These are phyloP conservation scores for Phytopythium montanum DNA, from an alignment of 352 stramenopile species.

Conservation along the genomic window DNA sequence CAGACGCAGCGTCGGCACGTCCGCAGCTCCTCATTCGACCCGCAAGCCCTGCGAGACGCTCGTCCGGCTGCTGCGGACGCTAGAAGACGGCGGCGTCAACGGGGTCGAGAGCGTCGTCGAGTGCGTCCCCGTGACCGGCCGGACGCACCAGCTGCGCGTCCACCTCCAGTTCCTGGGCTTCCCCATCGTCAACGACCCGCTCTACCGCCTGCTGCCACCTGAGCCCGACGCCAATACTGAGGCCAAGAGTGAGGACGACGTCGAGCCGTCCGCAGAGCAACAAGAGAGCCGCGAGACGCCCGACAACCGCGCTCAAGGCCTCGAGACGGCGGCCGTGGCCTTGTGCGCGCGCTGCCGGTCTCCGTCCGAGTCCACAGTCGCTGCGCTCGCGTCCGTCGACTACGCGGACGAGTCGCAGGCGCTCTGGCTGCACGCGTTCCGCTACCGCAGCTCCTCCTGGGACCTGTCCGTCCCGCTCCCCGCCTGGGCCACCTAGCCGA, in stretches of 20 bases:
- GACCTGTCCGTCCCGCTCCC: slow-evolving; percentile 40
- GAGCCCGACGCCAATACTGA: no score
- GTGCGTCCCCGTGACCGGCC: slow-evolving; percentile 87
- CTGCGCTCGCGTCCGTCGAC: neutral
- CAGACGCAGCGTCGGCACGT: slow-evolving; percentile 12
- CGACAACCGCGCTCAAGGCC: neutral
- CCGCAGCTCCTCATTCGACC: slow-evolving; percentile 3
- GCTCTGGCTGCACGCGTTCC: slow-evolving; percentile 56
- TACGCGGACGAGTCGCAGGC: slow-evolving; percentile 10
- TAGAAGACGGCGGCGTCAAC: slow-evolving; percentile 13
- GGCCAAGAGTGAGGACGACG: no score
- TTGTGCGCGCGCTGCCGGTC: slow-evolving; percentile 1
- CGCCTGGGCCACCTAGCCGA: slow-evolving; percentile 16
- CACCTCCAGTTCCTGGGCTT: slow-evolving; percentile 87
- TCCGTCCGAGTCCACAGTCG: slow-evolving; percentile 8
- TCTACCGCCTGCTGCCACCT: slow-evolving; percentile 43
- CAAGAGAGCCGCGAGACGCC: neutral
- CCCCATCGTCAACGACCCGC: slow-evolving; percentile 94
- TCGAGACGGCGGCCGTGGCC: neutral
- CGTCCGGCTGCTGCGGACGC: slow-evolving; percentile 15
- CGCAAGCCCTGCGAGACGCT: slow-evolving; percentile 42
- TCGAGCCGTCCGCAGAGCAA: neutral
- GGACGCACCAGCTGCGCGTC: slow-evolving; percentile 95
- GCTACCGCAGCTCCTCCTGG: slow-evolving; percentile 35
- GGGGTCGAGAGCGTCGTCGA: slow-evolving; percentile 74